Evolutionary conservation across 345 rosid species (phyloP).

Genomic region (Clausena lansium): DNA sequence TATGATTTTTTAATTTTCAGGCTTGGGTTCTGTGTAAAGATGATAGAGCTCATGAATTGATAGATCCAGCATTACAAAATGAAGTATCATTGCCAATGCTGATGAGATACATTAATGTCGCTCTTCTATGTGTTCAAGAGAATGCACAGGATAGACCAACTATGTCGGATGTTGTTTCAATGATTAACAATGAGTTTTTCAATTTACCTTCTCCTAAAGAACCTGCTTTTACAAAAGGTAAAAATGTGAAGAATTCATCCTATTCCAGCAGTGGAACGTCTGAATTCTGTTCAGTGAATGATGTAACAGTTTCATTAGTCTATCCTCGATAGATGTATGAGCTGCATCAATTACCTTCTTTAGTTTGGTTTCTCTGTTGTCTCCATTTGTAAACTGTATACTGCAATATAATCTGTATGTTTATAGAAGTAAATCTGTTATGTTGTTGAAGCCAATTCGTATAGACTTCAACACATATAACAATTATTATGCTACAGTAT

Average conservation of each 20-base stretch:
- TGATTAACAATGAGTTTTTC: background rate
- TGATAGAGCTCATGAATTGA: background rate
- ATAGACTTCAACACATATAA: too few species aligned
- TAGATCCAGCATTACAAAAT: background rate
- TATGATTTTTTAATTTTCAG: background rate
- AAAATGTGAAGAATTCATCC: background rate
- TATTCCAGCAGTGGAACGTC: background rate
- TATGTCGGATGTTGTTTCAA: background rate
- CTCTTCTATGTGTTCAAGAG: background rate
- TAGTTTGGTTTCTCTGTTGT: too few species aligned
- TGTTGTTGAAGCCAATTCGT: too few species aligned
- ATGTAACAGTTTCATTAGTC: too few species aligned
- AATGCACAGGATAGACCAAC: background rate
- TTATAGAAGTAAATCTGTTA: too few species aligned
- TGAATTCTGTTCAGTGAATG: too few species aligned
- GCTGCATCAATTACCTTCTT: too few species aligned
- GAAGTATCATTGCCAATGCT: background rate
- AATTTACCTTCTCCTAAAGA: background rate
- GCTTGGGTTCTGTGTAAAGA: background rate
- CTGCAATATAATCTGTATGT: background rate
- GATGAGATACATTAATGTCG: background rate
- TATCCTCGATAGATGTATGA: too few species aligned
- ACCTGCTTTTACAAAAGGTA: background rate
- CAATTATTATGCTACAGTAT: too few species aligned
- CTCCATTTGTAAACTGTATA: too few species aligned